phyloP scores from a whole-genome alignment of 2,329 filamentous ascomycete genomes.

The Gremmenia infestans region DNA sequence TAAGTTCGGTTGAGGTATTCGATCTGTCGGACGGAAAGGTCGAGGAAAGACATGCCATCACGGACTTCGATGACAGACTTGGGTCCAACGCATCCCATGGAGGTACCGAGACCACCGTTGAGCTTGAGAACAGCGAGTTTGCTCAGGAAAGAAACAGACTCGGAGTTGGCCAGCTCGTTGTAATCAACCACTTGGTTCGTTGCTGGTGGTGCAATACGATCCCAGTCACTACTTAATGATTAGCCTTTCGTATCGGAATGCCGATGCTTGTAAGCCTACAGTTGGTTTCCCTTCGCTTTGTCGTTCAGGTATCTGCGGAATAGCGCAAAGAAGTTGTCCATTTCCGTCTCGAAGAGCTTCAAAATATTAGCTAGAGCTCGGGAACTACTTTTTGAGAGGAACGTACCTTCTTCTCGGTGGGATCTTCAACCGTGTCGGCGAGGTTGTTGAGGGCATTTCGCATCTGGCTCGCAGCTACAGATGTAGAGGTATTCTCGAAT shows the following conservation, averaged over 20 bases:
- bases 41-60: constrained; percentile 99
- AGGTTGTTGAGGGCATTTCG: constrained; percentile 94
- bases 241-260: neutral
- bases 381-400: neutral
- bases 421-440: constrained; percentile 81
- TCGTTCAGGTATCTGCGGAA: constrained; percentile 98
- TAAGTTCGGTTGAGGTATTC: constrained; percentile 99
- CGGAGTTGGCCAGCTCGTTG: constrained; percentile 79
- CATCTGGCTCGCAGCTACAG: constrained; percentile 97
- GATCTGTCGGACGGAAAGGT: constrained; percentile 96
- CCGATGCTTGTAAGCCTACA: constrained; percentile 45
- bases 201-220: constrained; percentile 90
- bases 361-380: constrained; percentile 12
- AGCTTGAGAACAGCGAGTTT: constrained; percentile 99
- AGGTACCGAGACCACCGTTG: constrained; percentile 98
- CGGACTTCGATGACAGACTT: constrained; percentile 99
- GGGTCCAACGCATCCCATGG: constrained; percentile 98
- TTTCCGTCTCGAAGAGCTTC: constrained; percentile 94
- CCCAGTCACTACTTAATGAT: constrained; percentile 68
- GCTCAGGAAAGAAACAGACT: constrained; percentile 90
- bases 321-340: constrained; percentile 99
- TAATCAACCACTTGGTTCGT: constrained; percentile 94
- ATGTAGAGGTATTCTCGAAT: constrained; percentile 98
- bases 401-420: constrained; percentile 74
- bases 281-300: constrained; percentile 94